Evolutionary conservation across 805 yeast genomes (phyloP).

Genomic region (Priceomyces haplophilus): DNA sequence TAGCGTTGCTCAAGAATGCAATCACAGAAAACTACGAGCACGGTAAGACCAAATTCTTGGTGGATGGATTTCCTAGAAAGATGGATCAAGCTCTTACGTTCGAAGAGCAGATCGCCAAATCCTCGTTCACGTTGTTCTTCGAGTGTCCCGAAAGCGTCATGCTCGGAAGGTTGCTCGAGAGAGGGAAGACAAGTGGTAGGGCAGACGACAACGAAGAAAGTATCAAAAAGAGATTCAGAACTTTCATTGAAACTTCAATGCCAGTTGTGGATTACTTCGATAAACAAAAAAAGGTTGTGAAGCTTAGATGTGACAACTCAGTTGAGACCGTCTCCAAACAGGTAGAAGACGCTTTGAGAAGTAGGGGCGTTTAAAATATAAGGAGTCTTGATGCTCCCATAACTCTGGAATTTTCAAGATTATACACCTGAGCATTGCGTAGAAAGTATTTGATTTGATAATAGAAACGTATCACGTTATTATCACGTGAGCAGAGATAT

Average conservation of each 20-base stretch:
- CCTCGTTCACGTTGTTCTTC: conserved; percentile 68
- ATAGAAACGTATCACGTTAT: not conserved
- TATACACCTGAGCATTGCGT: too few species aligned
- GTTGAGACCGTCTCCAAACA: conserved; percentile 73
- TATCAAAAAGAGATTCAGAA: conserved; percentile 82
- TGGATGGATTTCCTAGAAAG: conserved; percentile 96
- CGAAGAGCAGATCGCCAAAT: conserved; percentile 71
- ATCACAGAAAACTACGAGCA: conserved; percentile 50
- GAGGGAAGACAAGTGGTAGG: conserved; percentile 95
- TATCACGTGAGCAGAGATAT: not conserved
- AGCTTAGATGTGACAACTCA: conserved; percentile 72
- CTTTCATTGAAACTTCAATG: conserved; percentile 84
- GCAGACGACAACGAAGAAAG: conserved; percentile 90
- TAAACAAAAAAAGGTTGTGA: conserved; percentile 69
- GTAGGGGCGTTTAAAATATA: conserved; percentile 27
- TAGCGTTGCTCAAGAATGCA: conserved; percentile 78
- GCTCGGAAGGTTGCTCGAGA: conserved; percentile 78
- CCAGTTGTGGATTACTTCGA: conserved; percentile 89
- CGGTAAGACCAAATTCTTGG: conserved; percentile 66
- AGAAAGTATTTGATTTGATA: too few species aligned
- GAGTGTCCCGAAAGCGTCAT: conserved; percentile 81
- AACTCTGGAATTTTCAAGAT: not conserved
- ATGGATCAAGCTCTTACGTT: conserved; percentile 98
- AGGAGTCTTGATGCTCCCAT: not conserved
- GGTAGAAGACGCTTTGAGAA: conserved; percentile 63